These are phyloP conservation scores for Hemerocallis citrina DNA, from an alignment of 106 monocot genomes.

Conservation along the genomic window DNA sequence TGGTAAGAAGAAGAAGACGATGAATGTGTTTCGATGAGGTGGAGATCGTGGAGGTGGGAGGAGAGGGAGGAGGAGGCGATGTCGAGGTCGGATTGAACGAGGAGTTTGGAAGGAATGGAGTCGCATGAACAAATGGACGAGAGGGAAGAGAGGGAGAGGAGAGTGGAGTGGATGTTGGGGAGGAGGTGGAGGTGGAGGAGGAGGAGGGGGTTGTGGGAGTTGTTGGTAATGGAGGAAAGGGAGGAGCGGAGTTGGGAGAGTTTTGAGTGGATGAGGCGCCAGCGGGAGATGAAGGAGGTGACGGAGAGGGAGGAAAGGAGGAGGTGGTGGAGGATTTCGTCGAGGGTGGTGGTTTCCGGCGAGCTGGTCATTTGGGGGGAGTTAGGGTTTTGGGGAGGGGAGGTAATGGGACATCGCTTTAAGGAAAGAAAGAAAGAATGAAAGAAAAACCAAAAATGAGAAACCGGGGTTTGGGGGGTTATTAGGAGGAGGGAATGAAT, in stretches of 20 bases:
- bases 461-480: background rate
- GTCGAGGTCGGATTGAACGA: constrained; percentile 38
- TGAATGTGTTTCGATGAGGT: constrained; percentile 15
- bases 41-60: constrained; percentile 36
- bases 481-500: too few relatives aligned
- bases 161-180: constrained; percentile 26
- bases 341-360: constrained; percentile 26
- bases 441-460: too few relatives aligned
- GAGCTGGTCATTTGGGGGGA: background rate
- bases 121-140: too few relatives aligned
- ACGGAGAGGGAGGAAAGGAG: constrained; percentile 46
- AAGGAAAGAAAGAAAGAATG: too few relatives aligned
- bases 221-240: constrained; percentile 27
- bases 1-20: background rate
- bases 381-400: background rate
- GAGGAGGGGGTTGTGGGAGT: constrained; percentile 39
- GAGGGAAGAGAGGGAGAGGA: constrained; percentile 29
- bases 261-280: constrained; percentile 52
- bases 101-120: constrained; percentile 42
- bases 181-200: constrained; percentile 26
- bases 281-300: constrained; percentile 35
- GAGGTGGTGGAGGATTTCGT: constrained; percentile 45
- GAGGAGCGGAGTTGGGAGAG: constrained; percentile 37
- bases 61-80: constrained; percentile 23
- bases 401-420: background rate